Evolutionary conservation across 345 rosid genomes (phyloP).

Genomic region (Pseudoturritis turrita): DNA sequence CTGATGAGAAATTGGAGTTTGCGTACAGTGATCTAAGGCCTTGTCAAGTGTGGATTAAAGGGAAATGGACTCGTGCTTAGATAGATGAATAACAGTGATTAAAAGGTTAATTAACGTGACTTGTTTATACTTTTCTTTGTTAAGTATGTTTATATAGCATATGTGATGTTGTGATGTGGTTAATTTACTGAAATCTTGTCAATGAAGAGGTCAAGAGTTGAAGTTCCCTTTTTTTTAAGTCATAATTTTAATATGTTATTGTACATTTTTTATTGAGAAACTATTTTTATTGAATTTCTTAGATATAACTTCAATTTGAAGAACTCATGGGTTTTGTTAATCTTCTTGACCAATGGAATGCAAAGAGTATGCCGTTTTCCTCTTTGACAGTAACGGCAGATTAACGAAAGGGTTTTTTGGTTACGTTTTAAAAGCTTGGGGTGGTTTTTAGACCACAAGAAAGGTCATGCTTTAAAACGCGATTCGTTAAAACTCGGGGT

Average conservation of each 20-base stretch:
- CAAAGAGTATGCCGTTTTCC: neutral
- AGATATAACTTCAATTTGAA: neutral
- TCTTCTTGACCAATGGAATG: neutral
- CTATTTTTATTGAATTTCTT: neutral
- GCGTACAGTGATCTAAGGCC: conserved; percentile 41
- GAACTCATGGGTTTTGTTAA: neutral
- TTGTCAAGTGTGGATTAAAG: conserved; percentile 44
- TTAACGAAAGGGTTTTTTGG: neutral
- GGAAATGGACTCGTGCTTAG: conserved; percentile 31
- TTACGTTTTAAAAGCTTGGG: neutral
- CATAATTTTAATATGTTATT: neutral
- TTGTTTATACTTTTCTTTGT: neutral
- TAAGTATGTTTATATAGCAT: neutral
- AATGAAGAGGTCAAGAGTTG: neutral
- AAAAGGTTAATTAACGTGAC: neutral
- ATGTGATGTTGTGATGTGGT: neutral
- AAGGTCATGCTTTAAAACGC: neutral
- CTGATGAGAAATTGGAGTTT: conserved; percentile 38
- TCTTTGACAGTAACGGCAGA: neutral
- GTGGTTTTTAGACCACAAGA: neutral
- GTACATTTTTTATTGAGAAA: neutral
- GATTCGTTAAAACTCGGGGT: neutral
- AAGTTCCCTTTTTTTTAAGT: neutral
- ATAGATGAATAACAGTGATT: neutral
- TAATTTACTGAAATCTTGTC: neutral